A percentile compares a stretch with the other conserved stretches of the same genome.
Conservation (phyloP, 1,139 yeast genomes). For the Chernovozyma aurita region DNA sequence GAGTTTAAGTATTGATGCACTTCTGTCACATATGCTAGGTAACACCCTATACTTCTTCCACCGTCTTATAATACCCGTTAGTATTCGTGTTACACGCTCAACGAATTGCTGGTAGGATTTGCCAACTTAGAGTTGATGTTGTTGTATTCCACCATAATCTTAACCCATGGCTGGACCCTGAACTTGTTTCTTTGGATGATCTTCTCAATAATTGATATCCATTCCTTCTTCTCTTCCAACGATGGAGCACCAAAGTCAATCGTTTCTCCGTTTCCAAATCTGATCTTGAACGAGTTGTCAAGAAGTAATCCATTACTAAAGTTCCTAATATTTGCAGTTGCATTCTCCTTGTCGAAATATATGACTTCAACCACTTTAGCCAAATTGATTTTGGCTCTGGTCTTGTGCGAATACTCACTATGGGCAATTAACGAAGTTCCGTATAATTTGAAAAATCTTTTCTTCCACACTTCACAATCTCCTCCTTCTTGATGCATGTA, state of each 20-base stretch:
- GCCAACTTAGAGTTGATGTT: too few relatives aligned
- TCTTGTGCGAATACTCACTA: constrained; percentile 56
- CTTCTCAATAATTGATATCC: constrained; percentile 53
- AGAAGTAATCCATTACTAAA: constrained; percentile 61
- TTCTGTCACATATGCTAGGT: too few relatives aligned
- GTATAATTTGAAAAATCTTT: constrained; percentile 55
- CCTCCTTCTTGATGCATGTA: constrained; percentile 77
- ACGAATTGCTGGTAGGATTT: too few relatives aligned
- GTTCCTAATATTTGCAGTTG: constrained; percentile 36
- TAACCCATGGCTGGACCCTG: constrained; percentile 71
- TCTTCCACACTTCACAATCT: constrained; percentile 60
- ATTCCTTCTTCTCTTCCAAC: constrained; percentile 45
- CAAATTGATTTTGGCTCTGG: constrained; percentile 64
- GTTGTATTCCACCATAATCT: constrained; percentile 30
- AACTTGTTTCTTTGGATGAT: constrained; percentile 51
- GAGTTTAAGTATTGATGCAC: too few relatives aligned
- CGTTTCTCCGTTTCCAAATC: constrained; percentile 63
- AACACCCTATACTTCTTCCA: too few relatives aligned
- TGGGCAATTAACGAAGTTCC: constrained; percentile 65
- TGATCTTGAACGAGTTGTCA: constrained; percentile 60
- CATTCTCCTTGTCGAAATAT: constrained; percentile 44
- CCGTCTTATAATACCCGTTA: too few relatives aligned
- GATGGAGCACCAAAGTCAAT: constrained; percentile 70
- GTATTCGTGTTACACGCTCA: too few relatives aligned
- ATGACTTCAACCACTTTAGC: constrained; percentile 53